phyloP scores from a whole-genome alignment of 345 rosid genomes.

The Salix caprea region DNA sequence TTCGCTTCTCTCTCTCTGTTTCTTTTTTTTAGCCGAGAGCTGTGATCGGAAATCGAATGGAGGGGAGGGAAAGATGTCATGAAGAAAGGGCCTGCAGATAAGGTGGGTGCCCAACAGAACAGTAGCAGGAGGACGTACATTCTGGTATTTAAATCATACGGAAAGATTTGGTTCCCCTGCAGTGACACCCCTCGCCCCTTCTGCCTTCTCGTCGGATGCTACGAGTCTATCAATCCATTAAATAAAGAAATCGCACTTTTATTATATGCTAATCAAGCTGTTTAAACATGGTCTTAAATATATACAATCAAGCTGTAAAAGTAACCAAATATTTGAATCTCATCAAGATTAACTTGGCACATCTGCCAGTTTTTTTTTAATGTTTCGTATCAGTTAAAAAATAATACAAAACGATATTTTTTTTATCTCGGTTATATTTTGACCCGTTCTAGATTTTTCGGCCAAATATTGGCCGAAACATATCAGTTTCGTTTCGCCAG shows the following conservation, averaged over 20 bases:
- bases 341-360: no score
- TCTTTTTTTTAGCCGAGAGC: not conserved
- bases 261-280: no score
- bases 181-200: not conserved
- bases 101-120: not conserved
- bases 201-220: not conserved
- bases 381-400: no score
- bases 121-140: not conserved
- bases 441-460: fast-evolving
- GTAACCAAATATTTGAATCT: no score
- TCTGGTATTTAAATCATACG: constrained; percentile 9
- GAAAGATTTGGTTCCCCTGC: not conserved
- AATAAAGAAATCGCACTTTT: not conserved
- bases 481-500: fast-evolving
- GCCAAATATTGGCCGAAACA: no score
- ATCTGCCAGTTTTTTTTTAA: no score
- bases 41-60: not conserved
- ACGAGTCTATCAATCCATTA: not conserved
- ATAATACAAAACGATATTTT: fast-evolving
- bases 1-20: not conserved
- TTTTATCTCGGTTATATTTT: no score
- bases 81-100: not conserved
- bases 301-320: no score
- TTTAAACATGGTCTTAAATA: no score
- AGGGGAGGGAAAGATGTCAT: not conserved